Evolutionary conservation across 768 basidiomycete genomes (phyloP).

Genomic region (Auricularia sp.): DNA sequence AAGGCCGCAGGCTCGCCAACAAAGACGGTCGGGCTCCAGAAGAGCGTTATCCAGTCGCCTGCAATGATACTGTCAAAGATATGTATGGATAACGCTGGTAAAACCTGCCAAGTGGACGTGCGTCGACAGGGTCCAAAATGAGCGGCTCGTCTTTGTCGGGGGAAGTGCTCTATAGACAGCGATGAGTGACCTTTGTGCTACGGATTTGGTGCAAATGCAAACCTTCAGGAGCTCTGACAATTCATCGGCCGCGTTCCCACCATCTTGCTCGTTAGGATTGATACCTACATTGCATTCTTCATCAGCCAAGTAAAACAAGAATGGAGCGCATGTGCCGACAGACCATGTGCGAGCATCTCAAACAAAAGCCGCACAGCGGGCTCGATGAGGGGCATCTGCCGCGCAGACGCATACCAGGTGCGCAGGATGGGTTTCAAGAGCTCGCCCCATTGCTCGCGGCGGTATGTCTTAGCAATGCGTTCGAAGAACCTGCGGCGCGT

Average conservation of each 20-base stretch:
- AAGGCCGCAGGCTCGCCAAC: conserved; percentile 58
- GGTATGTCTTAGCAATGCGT: conserved; percentile 80
- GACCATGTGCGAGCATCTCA: conserved; percentile 77
- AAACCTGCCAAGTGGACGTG: conserved; percentile 49
- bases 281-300: background rate
- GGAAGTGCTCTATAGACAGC: conserved; percentile 48
- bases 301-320: background rate
- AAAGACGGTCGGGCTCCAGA: conserved; percentile 57
- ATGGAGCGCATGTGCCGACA: background rate
- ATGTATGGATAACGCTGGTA: conserved; percentile 1
- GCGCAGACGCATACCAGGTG: conserved; percentile 78
- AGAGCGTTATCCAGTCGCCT: conserved; percentile 61
- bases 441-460: conserved; percentile 69
- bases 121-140: conserved; percentile 52
- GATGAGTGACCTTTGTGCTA: background rate
- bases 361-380: conserved; percentile 64
- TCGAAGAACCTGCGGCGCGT: conserved; percentile 66
- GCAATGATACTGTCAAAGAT: conserved; percentile 6
- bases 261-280: conserved; percentile 5
- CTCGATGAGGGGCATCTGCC: conserved; percentile 66
- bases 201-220: conserved; percentile 5
- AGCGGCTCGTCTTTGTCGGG: conserved; percentile 52
- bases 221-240: conserved; percentile 67
- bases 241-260: conserved; percentile 48
- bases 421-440: conserved; percentile 66